Conservation (phyloP, 2,329 filamentous ascomycete species). For the Microsporum canis region DNA sequence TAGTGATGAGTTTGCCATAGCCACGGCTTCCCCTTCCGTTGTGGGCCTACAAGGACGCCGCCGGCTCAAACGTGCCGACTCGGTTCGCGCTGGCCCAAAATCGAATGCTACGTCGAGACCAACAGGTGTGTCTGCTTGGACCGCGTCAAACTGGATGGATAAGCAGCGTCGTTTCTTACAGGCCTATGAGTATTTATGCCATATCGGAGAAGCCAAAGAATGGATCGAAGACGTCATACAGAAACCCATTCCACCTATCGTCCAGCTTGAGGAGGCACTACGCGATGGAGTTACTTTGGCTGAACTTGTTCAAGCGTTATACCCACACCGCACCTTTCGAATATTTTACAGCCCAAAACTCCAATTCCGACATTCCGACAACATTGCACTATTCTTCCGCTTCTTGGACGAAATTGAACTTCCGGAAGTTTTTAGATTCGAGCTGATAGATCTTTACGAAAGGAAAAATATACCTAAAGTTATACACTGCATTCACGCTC, state of each 20-base stretch:
- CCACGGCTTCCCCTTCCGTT: slow-evolving; percentile 69
- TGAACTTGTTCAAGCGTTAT: slow-evolving; percentile 81
- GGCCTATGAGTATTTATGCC: slow-evolving; percentile 96
- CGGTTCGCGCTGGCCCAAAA: slow-evolving; percentile 40
- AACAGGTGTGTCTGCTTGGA: slow-evolving; percentile 57
- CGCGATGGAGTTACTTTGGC: slow-evolving; percentile 89
- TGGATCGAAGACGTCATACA: slow-evolving; percentile 94
- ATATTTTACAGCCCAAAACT: slow-evolving; percentile 80
- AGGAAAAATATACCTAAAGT: slow-evolving; percentile 99
- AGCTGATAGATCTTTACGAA: slow-evolving; percentile 94
- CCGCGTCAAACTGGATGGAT: slow-evolving; percentile 94
- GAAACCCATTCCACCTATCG: slow-evolving; percentile 75
- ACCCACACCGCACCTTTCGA: slow-evolving; percentile 60
- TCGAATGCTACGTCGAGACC: slow-evolving; percentile 34
- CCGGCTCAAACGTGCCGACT: slow-evolving; percentile 61
- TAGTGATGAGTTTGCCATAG: slow-evolving; percentile 70
- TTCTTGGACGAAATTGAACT: slow-evolving; percentile 85
- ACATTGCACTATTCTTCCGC: slow-evolving; percentile 91
- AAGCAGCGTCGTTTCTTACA: slow-evolving; percentile 92
- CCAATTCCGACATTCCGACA: slow-evolving; percentile 93
- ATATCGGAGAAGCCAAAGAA: slow-evolving; percentile 97
- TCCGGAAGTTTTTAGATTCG: slow-evolving; percentile 91
- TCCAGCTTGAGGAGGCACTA: slow-evolving; percentile 84
- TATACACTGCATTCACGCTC: slow-evolving; percentile 94
- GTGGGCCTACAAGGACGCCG: slow-evolving; percentile 75